Evolutionary conservation across 805 yeast genomes (phyloP).

Genomic region (Saturnispora ahearnii): DNA sequence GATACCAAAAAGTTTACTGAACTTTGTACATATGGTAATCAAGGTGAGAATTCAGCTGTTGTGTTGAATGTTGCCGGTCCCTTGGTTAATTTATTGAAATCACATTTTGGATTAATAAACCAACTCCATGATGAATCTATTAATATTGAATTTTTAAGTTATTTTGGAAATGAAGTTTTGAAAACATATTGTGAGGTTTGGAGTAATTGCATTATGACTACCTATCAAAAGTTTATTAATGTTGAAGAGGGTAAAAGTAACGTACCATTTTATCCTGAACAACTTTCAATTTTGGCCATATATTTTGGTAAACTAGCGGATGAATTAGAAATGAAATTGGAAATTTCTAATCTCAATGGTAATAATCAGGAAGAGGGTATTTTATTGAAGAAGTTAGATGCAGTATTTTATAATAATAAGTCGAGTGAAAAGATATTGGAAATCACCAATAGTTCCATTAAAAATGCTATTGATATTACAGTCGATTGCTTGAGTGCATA

Average conservation of each 20-base stretch:
- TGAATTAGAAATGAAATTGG: slow-evolving; percentile 5
- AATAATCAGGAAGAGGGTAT: neutral
- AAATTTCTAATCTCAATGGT: neutral
- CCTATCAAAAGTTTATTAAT: slow-evolving; percentile 2
- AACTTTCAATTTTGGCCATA: slow-evolving; percentile 5
- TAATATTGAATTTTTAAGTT: slow-evolving; percentile 5
- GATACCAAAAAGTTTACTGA: slow-evolving; percentile 4
- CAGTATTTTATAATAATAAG: neutral
- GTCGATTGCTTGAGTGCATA: slow-evolving; percentile 5
- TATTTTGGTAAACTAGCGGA: slow-evolving; percentile 9
- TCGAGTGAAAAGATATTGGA: slow-evolving; percentile 1
- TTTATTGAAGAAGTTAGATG: neutral
- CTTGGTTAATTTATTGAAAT: slow-evolving; percentile 1
- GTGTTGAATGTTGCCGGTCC: slow-evolving; percentile 3
- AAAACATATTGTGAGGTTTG: slow-evolving; percentile 6
- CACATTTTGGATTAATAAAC: slow-evolving; percentile 7
- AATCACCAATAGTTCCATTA: slow-evolving; percentile 2
- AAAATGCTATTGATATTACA: slow-evolving; percentile 6
- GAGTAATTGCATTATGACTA: slow-evolving; percentile 4
- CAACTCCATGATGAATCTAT: slow-evolving; percentile 7
- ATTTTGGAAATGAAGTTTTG: slow-evolving; percentile 6
- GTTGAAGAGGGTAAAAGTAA: neutral
- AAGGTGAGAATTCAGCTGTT: neutral
- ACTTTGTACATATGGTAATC: slow-evolving; percentile 1
- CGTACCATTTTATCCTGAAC: slow-evolving; percentile 7